phyloP scores from a whole-genome alignment of 306 rosid species.

The Crotalaria pallida region DNA sequence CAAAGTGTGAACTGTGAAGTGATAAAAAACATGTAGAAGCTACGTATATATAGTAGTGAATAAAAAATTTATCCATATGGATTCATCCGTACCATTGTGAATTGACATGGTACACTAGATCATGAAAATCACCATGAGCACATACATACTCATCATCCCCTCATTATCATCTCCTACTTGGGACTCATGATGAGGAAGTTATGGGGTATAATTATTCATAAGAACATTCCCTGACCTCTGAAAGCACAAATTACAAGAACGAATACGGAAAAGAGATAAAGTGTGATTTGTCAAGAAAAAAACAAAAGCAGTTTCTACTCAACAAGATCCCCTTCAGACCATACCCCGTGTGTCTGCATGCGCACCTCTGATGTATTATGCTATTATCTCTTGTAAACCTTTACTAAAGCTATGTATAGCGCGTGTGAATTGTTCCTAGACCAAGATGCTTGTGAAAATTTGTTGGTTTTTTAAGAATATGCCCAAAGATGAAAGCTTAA shows the following conservation, averaged over 20 bases:
- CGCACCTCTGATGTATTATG: not conserved
- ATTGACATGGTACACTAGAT: slow-evolving; percentile 4
- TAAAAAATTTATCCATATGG: not conserved
- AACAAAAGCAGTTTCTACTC: slow-evolving; percentile 34
- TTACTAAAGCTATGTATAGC: slow-evolving; percentile 8
- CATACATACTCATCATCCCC: slow-evolving; percentile 22
- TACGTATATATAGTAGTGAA: not conserved
- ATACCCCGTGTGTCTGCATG: slow-evolving; percentile 33
- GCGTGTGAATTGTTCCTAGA: slow-evolving; percentile 13
- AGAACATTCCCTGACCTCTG: slow-evolving; percentile 46
- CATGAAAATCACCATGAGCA: slow-evolving; percentile 17
- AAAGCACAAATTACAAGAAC: slow-evolving; percentile 32
- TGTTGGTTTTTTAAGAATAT: slow-evolving; percentile 21
- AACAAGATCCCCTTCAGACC: slow-evolving; percentile 19
- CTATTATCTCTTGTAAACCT: slow-evolving; percentile 19
- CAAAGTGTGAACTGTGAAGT: too few species aligned
- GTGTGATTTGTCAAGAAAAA: slow-evolving; percentile 32
- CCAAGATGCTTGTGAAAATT: slow-evolving; percentile 9
- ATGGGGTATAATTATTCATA: slow-evolving; percentile 29
- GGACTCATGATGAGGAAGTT: slow-evolving; percentile 38
- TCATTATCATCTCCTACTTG: slow-evolving; percentile 20
- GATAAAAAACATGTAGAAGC: not conserved
- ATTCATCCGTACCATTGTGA: not conserved
- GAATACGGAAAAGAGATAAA: slow-evolving; percentile 29
- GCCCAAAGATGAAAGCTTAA: slow-evolving; percentile 14